Evolutionary conservation across 306 rosid species (phyloP).

Genomic region (Pterocarpus macrocarpus): DNA sequence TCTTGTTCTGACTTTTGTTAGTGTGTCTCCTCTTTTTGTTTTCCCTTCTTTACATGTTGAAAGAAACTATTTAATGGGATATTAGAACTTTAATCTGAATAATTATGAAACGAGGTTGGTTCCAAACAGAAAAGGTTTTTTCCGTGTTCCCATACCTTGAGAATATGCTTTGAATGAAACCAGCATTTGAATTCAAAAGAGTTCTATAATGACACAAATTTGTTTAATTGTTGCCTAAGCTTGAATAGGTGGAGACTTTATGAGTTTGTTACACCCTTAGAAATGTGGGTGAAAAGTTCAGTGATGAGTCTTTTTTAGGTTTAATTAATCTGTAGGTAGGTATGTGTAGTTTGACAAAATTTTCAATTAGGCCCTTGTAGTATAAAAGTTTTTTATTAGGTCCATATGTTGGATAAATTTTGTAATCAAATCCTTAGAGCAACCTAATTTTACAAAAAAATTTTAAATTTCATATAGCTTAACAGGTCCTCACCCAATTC

Average conservation of each 20-base stretch:
- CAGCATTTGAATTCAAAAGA: neutral
- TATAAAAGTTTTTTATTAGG: too few species aligned
- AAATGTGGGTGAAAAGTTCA: neutral
- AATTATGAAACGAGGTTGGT: neutral
- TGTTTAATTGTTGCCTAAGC: neutral
- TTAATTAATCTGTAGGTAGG: too few species aligned
- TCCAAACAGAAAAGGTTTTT: neutral
- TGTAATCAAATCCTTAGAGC: too few species aligned
- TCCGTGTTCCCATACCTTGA: neutral
- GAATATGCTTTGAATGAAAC: slow-evolving; percentile 3
- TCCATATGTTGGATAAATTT: too few species aligned
- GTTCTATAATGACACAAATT: neutral
- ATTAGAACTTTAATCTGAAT: neutral
- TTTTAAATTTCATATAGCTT: too few species aligned
- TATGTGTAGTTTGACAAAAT: too few species aligned
- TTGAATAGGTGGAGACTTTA: slow-evolving; percentile 4
- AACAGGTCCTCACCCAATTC: too few species aligned
- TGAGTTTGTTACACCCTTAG: neutral
- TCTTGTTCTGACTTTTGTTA: neutral
- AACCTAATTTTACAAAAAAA: too few species aligned
- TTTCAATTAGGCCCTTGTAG: too few species aligned
- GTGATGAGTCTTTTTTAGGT: neutral
- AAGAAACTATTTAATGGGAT: slow-evolving; percentile 5
- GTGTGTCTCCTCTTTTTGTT: neutral
- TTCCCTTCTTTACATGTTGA: neutral